A percentile compares a stretch with the other conserved stretches of the same genome.
Evolutionary conservation across 306 rosid genomes (phyloP).

Genomic region (Styphnolobium japonicum): DNA sequence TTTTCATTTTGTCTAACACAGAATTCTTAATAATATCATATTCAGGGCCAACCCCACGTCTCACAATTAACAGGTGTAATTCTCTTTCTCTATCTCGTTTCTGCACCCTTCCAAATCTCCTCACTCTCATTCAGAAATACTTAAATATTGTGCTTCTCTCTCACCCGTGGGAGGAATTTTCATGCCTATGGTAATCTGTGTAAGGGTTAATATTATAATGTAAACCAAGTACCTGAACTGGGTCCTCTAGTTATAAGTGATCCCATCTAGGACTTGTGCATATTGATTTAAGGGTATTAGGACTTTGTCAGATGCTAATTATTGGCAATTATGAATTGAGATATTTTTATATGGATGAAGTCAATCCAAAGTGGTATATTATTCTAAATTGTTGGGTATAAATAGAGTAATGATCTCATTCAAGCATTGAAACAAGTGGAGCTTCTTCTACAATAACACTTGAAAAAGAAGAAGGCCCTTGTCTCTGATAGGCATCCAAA

Average conservation of each 20-base stretch:
- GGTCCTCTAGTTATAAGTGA: conserved; percentile 36
- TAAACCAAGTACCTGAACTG: not conserved
- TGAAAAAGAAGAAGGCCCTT: not conserved
- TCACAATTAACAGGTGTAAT: conserved; percentile 33
- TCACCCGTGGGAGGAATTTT: conserved; percentile 7
- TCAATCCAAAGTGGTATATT: conserved; percentile 2
- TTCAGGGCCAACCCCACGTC: conserved; percentile 31
- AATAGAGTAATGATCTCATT: conserved; percentile 31
- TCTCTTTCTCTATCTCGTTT: conserved; percentile 2
- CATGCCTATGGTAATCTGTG: not conserved
- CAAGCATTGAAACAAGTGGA: conserved; percentile 15
- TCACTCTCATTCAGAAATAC: not conserved
- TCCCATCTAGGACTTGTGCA: conserved; percentile 22
- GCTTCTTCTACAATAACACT: conserved; percentile 8
- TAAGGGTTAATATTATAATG: not conserved
- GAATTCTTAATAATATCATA: not conserved
- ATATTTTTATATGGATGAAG: conserved; percentile 27
- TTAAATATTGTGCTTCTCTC: conserved; percentile 12
- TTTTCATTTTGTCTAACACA: conserved; percentile 5
- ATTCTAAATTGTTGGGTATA: conserved; percentile 29
- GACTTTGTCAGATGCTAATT: conserved; percentile 40
- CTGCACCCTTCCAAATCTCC: conserved; percentile 12
- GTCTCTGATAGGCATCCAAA: not conserved
- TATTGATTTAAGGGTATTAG: conserved; percentile 7
- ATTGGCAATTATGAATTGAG: conserved; percentile 33